Evolutionary conservation across 768 basidiomycete species (phyloP), one percentile per base, ranked within the genome.

Genomic region (Tubosaeta sp.): DNA sequence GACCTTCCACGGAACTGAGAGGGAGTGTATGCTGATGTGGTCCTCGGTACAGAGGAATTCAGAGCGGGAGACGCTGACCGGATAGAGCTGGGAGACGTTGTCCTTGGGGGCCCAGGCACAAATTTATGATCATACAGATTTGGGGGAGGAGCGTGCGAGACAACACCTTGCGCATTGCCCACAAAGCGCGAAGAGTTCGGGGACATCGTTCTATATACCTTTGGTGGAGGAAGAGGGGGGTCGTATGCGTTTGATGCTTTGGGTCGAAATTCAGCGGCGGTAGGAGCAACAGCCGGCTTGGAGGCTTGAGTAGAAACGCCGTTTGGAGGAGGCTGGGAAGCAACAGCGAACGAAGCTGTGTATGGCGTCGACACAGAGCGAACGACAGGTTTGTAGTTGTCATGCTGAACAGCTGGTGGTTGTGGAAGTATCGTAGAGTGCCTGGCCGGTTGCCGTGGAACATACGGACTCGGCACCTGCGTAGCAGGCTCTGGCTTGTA

Each of bases 191-290:
- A 24, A 21, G 62, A 59, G 16, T 40, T 59, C 18, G 64, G 64
- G 18, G 68, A 69, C 4, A 53, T 25, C 7, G 60, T 56, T 35
- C 64, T 62, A 29, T 58, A 57, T 43, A 68, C 66, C 51, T 71
- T 77, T 16, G 72, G 67, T 1, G 82, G 74, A 34, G 80, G 80
- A 51, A 89, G 78, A 29, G 87, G 87, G 3, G 87, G 87, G 58
- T 90, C 87, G 58, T 88, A 90, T 2, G 87, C 87, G 56, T 88
- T 86, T 13, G 72, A 74, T 30, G 80, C 67, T 68, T 82, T 87
- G 21, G 84, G 84, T 44, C 86, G 76, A 52, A 72, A 81, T n/a
- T 83, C 59, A 25, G 75, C 64, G 2, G 76, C 68, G 3, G 76
- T 66, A 16, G 74, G 71, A 6, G 67, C 54, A 4, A 74, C 69